Percentiles rank a stretch among this genome's conserved stretches.
Evolutionary conservation across 1,284 basidiomycete genomes (phyloP).

Genomic region (Tremellales sp.): DNA sequence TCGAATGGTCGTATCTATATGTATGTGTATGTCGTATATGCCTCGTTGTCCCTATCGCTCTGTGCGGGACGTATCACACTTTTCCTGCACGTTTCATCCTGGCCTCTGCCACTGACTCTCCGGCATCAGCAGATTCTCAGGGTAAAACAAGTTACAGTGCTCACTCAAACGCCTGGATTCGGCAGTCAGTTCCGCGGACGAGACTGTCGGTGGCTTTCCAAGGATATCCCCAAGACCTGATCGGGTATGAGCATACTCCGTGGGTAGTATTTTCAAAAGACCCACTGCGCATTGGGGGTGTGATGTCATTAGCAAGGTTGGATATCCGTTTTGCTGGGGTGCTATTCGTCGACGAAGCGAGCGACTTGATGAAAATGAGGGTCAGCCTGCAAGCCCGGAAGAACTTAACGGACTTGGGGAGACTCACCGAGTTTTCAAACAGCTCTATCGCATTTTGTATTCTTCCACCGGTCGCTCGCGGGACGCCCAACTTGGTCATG

Average conservation of each 20-base stretch:
- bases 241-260: constrained; percentile 1
- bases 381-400: neutral
- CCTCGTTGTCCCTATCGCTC: neutral
- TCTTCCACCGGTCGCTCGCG: constrained; percentile 9
- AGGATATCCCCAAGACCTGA: constrained; percentile 1
- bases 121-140: neutral
- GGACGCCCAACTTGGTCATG: too few species aligned
- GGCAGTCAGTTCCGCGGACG: constrained; percentile 4
- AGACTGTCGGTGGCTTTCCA: neutral
- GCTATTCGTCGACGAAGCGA: too few species aligned
- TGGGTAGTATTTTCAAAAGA: neutral
- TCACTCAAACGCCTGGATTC: constrained; percentile 6
- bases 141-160: neutral
- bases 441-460: constrained; percentile 11
- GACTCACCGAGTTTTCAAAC: constrained; percentile 9
- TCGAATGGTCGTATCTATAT: neutral
- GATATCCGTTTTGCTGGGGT: too few species aligned
- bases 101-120: neutral
- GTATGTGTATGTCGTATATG: neutral
- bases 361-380: neutral
- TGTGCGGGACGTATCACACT: neutral
- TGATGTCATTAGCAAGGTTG: neutral
- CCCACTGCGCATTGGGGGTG: neutral
- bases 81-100: neutral
- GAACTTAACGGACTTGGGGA: constrained; percentile 10